Evolutionary conservation across 345 rosid species (phyloP).

Genomic region (Gossypium stocksii): DNA sequence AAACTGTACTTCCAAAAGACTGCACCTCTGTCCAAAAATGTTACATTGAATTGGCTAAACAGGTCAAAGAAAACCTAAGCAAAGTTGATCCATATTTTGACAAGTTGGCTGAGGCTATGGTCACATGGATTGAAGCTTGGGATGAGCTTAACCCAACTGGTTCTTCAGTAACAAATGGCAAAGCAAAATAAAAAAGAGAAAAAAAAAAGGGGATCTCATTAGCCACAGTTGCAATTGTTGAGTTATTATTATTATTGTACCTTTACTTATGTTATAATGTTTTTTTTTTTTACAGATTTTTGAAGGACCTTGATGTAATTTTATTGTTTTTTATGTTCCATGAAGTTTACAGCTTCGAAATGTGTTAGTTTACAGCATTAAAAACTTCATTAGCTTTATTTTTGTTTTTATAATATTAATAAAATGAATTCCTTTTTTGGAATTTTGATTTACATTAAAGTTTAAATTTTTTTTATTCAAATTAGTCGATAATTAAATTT

Average conservation of each 20-base stretch:
- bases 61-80: slow-evolving; percentile 27
- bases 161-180: slow-evolving; percentile 35
- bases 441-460: too few relatives aligned
- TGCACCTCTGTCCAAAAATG: slow-evolving; percentile 31
- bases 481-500: too few relatives aligned
- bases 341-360: slow-evolving; percentile 13
- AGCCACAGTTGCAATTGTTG: slow-evolving; percentile 2
- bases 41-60: slow-evolving; percentile 28
- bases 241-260: not conserved
- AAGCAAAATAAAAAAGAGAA: slow-evolving; percentile 31
- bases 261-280: not conserved
- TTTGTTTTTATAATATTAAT: not conserved
- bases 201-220: not conserved
- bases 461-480: too few relatives aligned
- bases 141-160: slow-evolving; percentile 26
- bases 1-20: slow-evolving; percentile 27
- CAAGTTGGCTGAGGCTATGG: slow-evolving; percentile 34
- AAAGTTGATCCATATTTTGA: slow-evolving; percentile 26
- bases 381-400: not conserved
- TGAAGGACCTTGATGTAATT: slow-evolving; percentile 12
- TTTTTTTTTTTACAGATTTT: not conserved
- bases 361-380: not conserved
- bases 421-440: not conserved
- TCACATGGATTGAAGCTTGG: slow-evolving; percentile 42
- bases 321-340: slow-evolving; percentile 9